Conservation (phyloP, 2,329 filamentous ascomycete genomes). For the Arthrobotrys pseudoclavata region DNA sequence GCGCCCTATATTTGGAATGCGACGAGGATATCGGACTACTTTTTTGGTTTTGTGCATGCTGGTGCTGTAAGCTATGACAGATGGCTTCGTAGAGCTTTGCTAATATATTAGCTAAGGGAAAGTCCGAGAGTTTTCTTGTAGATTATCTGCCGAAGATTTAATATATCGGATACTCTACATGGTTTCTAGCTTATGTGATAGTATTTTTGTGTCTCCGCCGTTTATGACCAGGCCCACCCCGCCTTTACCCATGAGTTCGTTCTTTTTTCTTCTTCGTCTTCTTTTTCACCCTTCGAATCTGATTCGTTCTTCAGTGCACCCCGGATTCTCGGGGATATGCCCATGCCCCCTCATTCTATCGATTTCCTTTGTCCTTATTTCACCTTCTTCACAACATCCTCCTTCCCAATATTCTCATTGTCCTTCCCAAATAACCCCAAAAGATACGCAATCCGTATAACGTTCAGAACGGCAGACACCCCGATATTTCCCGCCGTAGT, state of each 20-base stretch:
- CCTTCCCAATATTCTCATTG: slow-evolving; percentile 14
- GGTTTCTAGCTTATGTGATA: slow-evolving; percentile 8
- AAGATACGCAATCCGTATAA: slow-evolving; percentile 51
- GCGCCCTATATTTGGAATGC: slow-evolving; percentile 58
- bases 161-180: slow-evolving; percentile 23
- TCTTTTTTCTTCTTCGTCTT: slow-evolving; percentile 1
- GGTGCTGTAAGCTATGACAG: slow-evolving; percentile 6
- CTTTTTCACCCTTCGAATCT: neutral
- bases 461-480: slow-evolving; percentile 64
- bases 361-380: neutral
- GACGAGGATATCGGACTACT: slow-evolving; percentile 19
- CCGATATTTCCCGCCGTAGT: slow-evolving; percentile 64
- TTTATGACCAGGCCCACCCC: neutral
- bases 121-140: slow-evolving; percentile 1
- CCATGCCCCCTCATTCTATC: neutral
- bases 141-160: slow-evolving; percentile 32
- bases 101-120: slow-evolving; percentile 30
- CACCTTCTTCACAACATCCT: slow-evolving; percentile 30
- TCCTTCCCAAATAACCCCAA: slow-evolving; percentile 41
- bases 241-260: neutral
- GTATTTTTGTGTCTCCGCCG: neutral
- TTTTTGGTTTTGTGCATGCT: neutral
- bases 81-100: slow-evolving; percentile 13
- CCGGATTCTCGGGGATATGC: slow-evolving; percentile 4
- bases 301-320: slow-evolving; percentile 8